phyloP scores from a whole-genome alignment of 371 early-diverging fungal genomes.

The Saksenaea oblongispora region DNA sequence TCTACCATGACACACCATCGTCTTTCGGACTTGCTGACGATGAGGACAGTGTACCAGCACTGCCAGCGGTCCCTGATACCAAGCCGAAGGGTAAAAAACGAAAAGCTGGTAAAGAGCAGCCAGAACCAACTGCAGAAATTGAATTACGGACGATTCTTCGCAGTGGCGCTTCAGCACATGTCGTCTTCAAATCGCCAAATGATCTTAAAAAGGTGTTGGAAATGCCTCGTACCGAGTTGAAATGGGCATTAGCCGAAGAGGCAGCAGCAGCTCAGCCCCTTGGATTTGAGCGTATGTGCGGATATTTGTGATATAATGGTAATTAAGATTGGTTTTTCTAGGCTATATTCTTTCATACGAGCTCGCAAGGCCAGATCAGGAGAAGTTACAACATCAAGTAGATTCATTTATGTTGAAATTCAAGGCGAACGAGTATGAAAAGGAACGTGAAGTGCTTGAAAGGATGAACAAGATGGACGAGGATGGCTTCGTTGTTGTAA shows the following conservation, averaged over 20 bases:
- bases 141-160: conserved; percentile 39
- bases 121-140: conserved; percentile 14
- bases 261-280: conserved; percentile 47
- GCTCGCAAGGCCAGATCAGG: conserved; percentile 57
- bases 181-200: conserved; percentile 72
- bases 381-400: conserved; percentile 61
- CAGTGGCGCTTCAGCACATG: conserved; percentile 72
- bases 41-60: conserved; percentile 35
- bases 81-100: conserved; percentile 23
- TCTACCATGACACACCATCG: conserved; percentile 24
- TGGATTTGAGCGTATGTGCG: conserved; percentile 53
- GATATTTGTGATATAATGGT: background rate
- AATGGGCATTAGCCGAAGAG: conserved; percentile 59
- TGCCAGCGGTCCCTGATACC: conserved; percentile 30
- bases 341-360: conserved; percentile 48
- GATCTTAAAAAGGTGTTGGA: conserved; percentile 63
- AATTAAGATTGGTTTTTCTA: background rate
- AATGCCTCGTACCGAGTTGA: conserved; percentile 61
- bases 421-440: conserved; percentile 77
- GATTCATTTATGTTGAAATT: conserved; percentile 79
- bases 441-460: conserved; percentile 61
- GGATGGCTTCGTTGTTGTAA: conserved; percentile 93
- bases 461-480: conserved; percentile 84
- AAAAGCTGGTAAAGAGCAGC: conserved; percentile 29
- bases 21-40: conserved; percentile 18